Evolutionary conservation across 2,329 filamentous ascomycete genomes (phyloP).

Genomic region (Aureobasidium uvarum): DNA sequence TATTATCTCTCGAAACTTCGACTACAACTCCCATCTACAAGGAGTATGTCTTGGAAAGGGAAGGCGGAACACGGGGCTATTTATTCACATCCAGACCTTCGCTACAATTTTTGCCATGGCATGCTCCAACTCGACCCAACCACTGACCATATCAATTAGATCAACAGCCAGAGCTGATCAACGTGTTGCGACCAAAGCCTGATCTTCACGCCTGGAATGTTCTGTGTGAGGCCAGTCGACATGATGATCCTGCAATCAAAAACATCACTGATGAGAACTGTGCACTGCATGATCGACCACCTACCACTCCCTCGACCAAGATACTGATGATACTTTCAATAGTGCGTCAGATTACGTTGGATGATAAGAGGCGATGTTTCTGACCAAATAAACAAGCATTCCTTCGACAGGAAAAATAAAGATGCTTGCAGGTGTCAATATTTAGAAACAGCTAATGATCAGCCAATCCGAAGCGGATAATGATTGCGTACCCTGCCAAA

Average conservation of each 20-base stretch:
- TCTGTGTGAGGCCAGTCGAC: constrained; percentile 9
- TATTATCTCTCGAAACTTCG: not conserved
- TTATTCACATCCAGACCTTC: no score
- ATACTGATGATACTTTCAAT: not conserved
- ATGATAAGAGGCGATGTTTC: not conserved
- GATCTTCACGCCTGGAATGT: constrained; percentile 13
- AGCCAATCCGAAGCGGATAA: constrained; percentile 16
- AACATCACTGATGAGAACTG: not conserved
- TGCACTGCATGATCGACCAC: constrained; percentile 18
- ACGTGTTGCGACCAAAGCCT: not conserved
- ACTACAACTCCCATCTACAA: not conserved
- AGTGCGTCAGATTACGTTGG: constrained; percentile 4
- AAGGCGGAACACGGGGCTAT: not conserved
- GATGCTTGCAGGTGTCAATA: constrained; percentile 13
- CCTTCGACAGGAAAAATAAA: not conserved
- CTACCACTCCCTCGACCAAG: not conserved
- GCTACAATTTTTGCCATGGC: not conserved
- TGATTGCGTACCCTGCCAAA: constrained; percentile 18
- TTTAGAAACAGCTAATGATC: constrained; percentile 23
- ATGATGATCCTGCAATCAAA: constrained; percentile 18
- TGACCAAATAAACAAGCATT: constrained; percentile 20
- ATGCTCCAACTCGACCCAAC: not conserved
- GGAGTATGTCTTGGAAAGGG: not conserved
- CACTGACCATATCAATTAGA: not conserved
- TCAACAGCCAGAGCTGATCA: not conserved